A percentile compares a stretch with the other conserved stretches of the same genome.
These are phyloP conservation scores for Kwoniella sp. DNA, from an alignment of 768 basidiomycete species.

Conservation along the genomic window DNA sequence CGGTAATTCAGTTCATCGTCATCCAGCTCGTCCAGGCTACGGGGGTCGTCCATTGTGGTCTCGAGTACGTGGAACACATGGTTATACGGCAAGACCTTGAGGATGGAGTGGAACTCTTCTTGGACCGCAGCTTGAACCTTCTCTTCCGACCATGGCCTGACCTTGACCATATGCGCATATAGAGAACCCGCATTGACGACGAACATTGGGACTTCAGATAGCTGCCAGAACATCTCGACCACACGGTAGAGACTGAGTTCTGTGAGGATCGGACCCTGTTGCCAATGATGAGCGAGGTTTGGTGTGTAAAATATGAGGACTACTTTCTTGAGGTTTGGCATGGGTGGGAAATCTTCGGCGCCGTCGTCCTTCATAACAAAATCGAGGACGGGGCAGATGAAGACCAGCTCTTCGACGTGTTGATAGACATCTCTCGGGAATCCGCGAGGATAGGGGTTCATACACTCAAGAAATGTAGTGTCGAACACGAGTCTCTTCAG, in stretches of 20 bases:
- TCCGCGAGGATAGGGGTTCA: not conserved
- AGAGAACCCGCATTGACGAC: not conserved
- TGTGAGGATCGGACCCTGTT: not conserved
- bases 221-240: not conserved
- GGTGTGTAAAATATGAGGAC: conserved; percentile 4
- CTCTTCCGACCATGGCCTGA: not conserved
- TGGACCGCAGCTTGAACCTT: not conserved
- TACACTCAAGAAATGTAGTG: not conserved
- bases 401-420: conserved; percentile 1
- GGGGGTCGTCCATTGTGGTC: not conserved
- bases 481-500: conserved; percentile 1
- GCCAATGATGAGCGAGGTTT: not conserved
- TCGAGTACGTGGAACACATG: no score
- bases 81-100: no score
- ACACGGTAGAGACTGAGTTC: not conserved
- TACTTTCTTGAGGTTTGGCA: not conserved
- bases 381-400: conserved; percentile 2
- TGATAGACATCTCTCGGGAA: not conserved
- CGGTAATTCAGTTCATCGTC: no score
- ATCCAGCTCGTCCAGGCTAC: no score
- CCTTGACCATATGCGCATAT: not conserved
- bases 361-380: no score
- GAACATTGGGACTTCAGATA: not conserved
- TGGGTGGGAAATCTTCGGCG: not conserved
- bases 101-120: no score